phyloP scores from a whole-genome alignment of 2,329 filamentous ascomycete genomes.

The Byssothecium circinans region DNA sequence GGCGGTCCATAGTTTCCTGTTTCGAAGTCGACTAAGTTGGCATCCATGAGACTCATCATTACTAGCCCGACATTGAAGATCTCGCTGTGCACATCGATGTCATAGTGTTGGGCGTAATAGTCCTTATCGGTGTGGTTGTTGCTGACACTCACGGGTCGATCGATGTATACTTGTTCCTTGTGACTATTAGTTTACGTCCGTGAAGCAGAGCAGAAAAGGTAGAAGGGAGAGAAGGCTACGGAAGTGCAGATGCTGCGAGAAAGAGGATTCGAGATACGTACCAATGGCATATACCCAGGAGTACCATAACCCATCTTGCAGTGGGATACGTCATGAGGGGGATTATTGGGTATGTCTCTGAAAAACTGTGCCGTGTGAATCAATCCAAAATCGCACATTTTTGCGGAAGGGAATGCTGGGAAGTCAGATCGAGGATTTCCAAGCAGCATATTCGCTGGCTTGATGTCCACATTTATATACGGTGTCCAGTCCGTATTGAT shows the following conservation, averaged over 20 bases:
- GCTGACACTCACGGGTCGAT: not conserved
- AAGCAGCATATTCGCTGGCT: conserved; percentile 4
- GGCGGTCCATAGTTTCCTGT: not conserved
- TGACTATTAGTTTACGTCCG: not conserved
- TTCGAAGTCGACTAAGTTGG: not conserved
- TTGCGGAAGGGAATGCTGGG: not conserved
- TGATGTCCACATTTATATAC: conserved; percentile 10
- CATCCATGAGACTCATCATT: not conserved
- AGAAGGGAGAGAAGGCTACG: not conserved
- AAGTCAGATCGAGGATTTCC: not conserved
- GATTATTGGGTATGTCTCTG: no score
- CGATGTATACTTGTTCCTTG: not conserved
- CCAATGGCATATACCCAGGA: not conserved
- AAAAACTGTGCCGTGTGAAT: not conserved
- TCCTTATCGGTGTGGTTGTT: not conserved
- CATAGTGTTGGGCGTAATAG: not conserved
- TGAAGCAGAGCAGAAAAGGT: not conserved
- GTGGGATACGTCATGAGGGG: not conserved
- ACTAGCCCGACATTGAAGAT: conserved; percentile 1
- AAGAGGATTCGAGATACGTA: not conserved
- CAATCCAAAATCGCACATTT: conserved; percentile 4
- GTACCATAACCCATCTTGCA: not conserved
- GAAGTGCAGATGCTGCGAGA: not conserved
- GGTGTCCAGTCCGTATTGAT: not conserved
- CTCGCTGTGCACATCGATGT: not conserved